Evolutionary conservation across 176 grass and related monocot species (phyloP).

Genomic region (Carex myosuroides): DNA sequence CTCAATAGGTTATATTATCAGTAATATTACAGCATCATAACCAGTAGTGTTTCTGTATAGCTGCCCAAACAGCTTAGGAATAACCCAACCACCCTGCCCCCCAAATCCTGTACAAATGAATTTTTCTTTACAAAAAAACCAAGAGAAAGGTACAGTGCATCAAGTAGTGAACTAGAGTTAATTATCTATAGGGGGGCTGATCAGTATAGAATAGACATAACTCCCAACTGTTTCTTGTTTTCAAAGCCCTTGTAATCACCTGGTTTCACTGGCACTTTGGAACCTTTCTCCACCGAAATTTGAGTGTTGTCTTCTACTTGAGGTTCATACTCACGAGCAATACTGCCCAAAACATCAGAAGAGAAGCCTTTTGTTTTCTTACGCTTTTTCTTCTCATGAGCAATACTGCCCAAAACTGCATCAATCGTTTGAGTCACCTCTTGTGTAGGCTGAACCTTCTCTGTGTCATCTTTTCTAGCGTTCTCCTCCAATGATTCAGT

Average conservation of each 20-base stretch:
- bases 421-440: neutral
- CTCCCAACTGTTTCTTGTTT: neutral
- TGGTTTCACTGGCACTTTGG: neutral
- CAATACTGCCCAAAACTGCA: neutral
- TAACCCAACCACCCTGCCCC: neutral
- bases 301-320: neutral
- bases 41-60: neutral
- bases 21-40: neutral
- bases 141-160: neutral
- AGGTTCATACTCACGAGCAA: constrained; percentile 11
- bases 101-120: neutral
- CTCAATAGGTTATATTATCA: neutral
- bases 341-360: no score
- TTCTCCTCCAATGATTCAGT: constrained; percentile 4
- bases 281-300: neutral
- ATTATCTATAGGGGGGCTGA: neutral
- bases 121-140: neutral
- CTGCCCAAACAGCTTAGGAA: neutral
- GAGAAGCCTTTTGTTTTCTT: constrained; percentile 33
- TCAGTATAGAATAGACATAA: neutral
- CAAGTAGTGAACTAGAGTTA: neutral
- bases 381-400: constrained; percentile 4
- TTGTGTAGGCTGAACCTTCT: neutral
- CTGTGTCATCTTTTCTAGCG: neutral
- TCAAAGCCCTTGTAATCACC: neutral